These are phyloP conservation scores for Neoboletus subvelutipes DNA, from an alignment of 768 basidiomycete species.

Conservation along the genomic window DNA sequence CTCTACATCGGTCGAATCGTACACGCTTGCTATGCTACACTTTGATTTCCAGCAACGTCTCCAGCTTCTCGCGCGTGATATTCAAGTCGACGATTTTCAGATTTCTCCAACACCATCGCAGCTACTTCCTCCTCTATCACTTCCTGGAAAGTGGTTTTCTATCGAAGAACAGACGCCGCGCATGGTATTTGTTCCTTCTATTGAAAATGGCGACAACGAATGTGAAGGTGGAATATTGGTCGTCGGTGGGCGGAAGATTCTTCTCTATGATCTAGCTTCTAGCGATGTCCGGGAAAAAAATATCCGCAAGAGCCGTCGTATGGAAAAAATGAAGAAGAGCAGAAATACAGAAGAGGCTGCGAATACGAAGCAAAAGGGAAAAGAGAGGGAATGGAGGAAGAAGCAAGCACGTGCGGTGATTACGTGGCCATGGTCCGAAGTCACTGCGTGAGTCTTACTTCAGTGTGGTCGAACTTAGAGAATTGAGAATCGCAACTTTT, in stretches of 20 bases:
- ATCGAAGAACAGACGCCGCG: conserved; percentile 39
- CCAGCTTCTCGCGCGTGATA: conserved; percentile 62
- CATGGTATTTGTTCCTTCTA: conserved; percentile 38
- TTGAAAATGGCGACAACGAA: conserved; percentile 26
- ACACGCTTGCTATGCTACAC: conserved; percentile 65
- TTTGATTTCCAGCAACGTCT: conserved; percentile 59
- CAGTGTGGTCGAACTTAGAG: background rate
- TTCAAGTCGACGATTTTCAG: conserved; percentile 43
- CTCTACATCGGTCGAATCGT: conserved; percentile 38
- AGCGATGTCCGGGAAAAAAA: conserved; percentile 50
- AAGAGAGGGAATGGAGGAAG: conserved; percentile 51
- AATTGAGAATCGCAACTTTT: background rate
- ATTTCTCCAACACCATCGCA: conserved; percentile 51
- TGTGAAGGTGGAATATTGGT: conserved; percentile 70
- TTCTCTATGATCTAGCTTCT: conserved; percentile 59
- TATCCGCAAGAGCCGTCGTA: conserved; percentile 51
- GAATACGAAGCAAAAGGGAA: conserved; percentile 56
- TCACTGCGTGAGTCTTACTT: conserved; percentile 56
- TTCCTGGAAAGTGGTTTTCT: conserved; percentile 48
- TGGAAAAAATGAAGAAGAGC: conserved; percentile 52
- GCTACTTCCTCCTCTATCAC: conserved; percentile 50
- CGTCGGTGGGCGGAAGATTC: conserved; percentile 63
- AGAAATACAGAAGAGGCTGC: conserved; percentile 40
- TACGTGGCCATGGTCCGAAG: conserved; percentile 75
- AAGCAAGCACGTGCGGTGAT: conserved; percentile 55